Evolutionary conservation across 768 basidiomycete genomes (phyloP).

Genomic region (Naematelia encephala): DNA sequence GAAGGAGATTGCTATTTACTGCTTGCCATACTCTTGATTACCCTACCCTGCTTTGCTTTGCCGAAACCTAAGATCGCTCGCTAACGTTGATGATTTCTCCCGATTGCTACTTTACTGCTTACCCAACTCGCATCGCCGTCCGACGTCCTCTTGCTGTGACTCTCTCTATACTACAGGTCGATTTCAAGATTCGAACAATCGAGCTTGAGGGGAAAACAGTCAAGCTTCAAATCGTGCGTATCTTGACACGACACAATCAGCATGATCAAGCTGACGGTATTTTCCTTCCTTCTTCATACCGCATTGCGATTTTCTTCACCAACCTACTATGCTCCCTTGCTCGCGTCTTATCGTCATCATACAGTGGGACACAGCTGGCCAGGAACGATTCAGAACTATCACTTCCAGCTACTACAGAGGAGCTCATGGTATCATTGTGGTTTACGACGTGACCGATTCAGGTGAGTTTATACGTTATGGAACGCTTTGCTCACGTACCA

Average conservation of each 20-base stretch:
- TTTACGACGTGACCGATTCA: slow-evolving; percentile 39
- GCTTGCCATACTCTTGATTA: no score
- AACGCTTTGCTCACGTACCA: slow-evolving; percentile 6
- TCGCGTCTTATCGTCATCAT: background rate
- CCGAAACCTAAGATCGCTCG: background rate
- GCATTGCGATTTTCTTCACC: background rate
- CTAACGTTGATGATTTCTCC: background rate
- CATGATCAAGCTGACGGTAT: slow-evolving; percentile 8
- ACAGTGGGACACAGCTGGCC: slow-evolving; percentile 98
- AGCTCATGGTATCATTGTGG: slow-evolving; percentile 87
- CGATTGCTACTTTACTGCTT: background rate
- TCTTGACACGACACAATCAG: background rate
- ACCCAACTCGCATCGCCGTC: background rate
- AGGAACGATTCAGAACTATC: slow-evolving; percentile 95
- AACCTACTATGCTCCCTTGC: background rate
- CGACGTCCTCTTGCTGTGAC: no score
- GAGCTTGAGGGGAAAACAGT: slow-evolving; percentile 97
- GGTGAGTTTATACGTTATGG: slow-evolving; percentile 24
- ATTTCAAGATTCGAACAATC: slow-evolving; percentile 79
- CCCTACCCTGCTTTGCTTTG: no score
- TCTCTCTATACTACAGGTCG: slow-evolving; percentile 1
- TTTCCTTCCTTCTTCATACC: slow-evolving; percentile 3
- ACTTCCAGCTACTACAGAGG: slow-evolving; percentile 99
- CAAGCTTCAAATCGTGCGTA: slow-evolving; percentile 92
- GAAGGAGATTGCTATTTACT: no score